Percentiles rank a stretch among this genome's conserved stretches.
phyloP scores from a whole-genome alignment of 2,329 filamentous ascomycete genomes.

The Fusarium sp. region DNA sequence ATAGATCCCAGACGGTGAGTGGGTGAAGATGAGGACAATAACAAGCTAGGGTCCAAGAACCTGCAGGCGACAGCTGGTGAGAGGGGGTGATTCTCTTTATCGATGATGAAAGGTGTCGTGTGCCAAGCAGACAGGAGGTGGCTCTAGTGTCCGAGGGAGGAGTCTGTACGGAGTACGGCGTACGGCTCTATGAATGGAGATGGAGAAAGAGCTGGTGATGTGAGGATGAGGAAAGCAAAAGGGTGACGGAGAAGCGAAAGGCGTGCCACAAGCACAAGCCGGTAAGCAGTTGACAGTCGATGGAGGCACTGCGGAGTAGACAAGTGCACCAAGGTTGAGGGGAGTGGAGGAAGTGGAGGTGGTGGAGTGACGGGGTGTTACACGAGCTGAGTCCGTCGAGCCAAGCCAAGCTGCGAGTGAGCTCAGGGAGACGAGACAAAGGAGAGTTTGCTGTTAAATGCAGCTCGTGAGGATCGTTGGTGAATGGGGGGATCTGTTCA shows the following conservation, averaged over 20 bases:
- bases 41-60: constrained; percentile 36
- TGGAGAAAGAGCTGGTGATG: constrained; percentile 33
- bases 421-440: constrained; percentile 13
- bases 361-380: constrained; percentile 33
- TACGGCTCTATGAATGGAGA: constrained; percentile 20
- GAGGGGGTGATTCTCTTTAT: constrained; percentile 48
- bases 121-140: constrained; percentile 43
- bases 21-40: constrained; percentile 42
- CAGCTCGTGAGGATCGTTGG: constrained; percentile 22
- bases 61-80: constrained; percentile 41
- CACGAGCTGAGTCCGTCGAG: constrained; percentile 44
- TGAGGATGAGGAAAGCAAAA: constrained; percentile 29
- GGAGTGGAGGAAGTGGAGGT: constrained; percentile 40
- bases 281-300: constrained; percentile 32
- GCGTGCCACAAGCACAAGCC: constrained; percentile 15
- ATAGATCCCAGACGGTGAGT: constrained; percentile 38
- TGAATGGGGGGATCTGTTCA: constrained; percentile 27
- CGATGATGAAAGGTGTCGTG: constrained; percentile 49
- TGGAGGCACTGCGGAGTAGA: constrained; percentile 30
- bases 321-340: background rate
- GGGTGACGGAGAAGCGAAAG: constrained; percentile 27
- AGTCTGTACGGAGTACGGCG: constrained; percentile 7
- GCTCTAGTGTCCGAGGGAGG: constrained; percentile 43
- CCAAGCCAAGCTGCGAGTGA: constrained; percentile 15
- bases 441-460: constrained; percentile 40